phyloP scores from a whole-genome alignment of 441 rosid genomes.

The Gossypium davidsonii region DNA sequence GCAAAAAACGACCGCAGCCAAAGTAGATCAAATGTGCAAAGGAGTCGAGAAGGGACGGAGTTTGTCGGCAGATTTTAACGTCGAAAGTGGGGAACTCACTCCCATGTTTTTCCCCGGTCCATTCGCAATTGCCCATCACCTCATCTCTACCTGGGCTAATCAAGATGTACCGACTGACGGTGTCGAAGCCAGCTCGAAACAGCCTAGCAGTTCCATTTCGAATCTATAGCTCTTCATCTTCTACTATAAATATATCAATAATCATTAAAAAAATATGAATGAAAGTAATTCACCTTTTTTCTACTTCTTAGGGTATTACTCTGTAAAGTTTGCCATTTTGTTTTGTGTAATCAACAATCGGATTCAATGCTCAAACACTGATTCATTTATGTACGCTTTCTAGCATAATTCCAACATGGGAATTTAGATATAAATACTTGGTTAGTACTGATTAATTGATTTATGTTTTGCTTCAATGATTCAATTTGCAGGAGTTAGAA shows the following conservation, averaged over 20 bases:
- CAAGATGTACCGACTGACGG: constrained; percentile 27
- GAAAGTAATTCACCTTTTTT: neutral
- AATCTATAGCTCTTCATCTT: constrained; percentile 36
- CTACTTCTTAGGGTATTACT: neutral
- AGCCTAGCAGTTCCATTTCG: constrained; percentile 36
- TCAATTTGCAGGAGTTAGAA: too few relatives aligned
- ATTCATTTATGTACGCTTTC: neutral
- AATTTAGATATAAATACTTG: neutral
- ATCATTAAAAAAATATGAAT: neutral
- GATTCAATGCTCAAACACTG: neutral
- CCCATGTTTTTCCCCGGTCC: constrained; percentile 88
- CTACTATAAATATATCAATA: neutral
- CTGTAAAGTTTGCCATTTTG: neutral
- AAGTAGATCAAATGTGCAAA: constrained; percentile 73
- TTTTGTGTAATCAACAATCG: neutral
- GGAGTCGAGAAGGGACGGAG: constrained; percentile 72
- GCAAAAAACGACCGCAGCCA: constrained; percentile 66
- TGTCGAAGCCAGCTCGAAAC: constrained; percentile 23
- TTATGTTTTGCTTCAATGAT: too few relatives aligned
- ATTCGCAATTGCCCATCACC: constrained; percentile 85
- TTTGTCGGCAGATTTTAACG: constrained; percentile 60
- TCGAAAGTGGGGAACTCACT: constrained; percentile 85
- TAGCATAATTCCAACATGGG: neutral
- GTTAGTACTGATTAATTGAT: too few relatives aligned
- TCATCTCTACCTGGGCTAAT: constrained; percentile 78